Base-by-base conservation (phyloP, 1,139 yeast species). In the Pichia sp. region DNA sequence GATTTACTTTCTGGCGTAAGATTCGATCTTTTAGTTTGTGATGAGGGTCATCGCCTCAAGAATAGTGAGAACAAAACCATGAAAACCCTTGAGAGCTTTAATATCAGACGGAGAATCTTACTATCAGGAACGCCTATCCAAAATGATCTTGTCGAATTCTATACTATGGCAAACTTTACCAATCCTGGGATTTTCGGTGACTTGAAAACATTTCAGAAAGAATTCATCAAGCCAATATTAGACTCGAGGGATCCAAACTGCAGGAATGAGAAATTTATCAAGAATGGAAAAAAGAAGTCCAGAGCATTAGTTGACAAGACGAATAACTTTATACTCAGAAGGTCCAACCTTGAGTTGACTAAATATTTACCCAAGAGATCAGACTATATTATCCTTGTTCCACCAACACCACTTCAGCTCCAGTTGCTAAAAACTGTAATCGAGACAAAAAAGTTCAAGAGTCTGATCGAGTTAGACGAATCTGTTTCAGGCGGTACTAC, bases 111-210 rank as follows among this genome's bases (percentile, higher is more conserved):
- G 50, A 81, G 85, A 60, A 73, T 93, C 4, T 67, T 93, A 23
- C 72, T 93, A 8, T 83, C 96, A 0, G 99, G 99, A 0, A 93
- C 99, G 0, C 99, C 99, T 0, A 89, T 93, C 38, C 99, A 93
- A 67, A 93, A 93, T 69, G 96, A 93, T 67, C 76, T 95, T 54
- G 75, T 75, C 1, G 99, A 93, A 66, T 93, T 88, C 67, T 90
- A 75, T 69, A 86, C 88, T 11, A 81, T 93, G 66, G 80, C 87
- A 6, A 87, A 90, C 64, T 92, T 92, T 67, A 73, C 90, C 13
- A 90, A 90, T 64, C 97, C 97, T 0, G 93, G 92, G 0, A 72
- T 87, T 1, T 72, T 93, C 38, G 97, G 97, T 0, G 66, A 60
- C 51, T 78, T 79, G 55, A 73, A 78, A 36, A 70, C 74, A 2